phyloP scores from a whole-genome alignment of 495 filamentous ascomycete species.

The Talaromyces borbonicus region DNA sequence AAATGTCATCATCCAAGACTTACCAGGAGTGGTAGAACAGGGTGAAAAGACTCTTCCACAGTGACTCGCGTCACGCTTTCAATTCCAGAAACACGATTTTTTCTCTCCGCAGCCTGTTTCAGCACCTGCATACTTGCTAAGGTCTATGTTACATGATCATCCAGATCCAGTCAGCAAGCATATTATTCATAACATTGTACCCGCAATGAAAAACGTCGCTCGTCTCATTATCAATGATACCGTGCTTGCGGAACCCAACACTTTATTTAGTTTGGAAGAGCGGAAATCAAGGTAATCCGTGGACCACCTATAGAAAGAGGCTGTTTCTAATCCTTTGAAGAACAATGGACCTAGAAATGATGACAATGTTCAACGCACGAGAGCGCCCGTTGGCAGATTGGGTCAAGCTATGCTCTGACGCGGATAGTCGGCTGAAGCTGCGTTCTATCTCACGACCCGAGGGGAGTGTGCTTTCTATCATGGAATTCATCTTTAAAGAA shows the following conservation, averaged over 20 bases:
- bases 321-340: not conserved
- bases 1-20: too few relatives aligned
- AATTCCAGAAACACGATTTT: conserved; percentile 43
- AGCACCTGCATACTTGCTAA: conserved; percentile 34
- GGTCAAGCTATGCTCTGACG: conserved; percentile 13
- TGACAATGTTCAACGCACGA: conserved; percentile 21
- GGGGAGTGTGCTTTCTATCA: too few relatives aligned
- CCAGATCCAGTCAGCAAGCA: conserved; percentile 24
- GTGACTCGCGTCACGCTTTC: conserved; percentile 28
- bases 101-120: conserved; percentile 41
- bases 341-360: conserved; percentile 27
- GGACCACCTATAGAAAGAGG: not conserved
- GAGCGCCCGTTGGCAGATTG: conserved; percentile 25
- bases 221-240: conserved; percentile 33
- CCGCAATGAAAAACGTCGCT: conserved; percentile 25
- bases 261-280: not conserved
- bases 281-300: too few relatives aligned
- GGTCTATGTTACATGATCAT: conserved; percentile 37
- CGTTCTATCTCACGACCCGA: too few relatives aligned
- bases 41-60: too few relatives aligned
- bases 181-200: conserved; percentile 26
- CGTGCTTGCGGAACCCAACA: conserved; percentile 16
- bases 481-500: too few relatives aligned
- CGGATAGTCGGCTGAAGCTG: not conserved
- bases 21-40: too few relatives aligned